Evolutionary conservation across 78 protist species (phyloP), one percentile per base, ranked within the genome.

Genomic region (Fonticula alba): DNA sequence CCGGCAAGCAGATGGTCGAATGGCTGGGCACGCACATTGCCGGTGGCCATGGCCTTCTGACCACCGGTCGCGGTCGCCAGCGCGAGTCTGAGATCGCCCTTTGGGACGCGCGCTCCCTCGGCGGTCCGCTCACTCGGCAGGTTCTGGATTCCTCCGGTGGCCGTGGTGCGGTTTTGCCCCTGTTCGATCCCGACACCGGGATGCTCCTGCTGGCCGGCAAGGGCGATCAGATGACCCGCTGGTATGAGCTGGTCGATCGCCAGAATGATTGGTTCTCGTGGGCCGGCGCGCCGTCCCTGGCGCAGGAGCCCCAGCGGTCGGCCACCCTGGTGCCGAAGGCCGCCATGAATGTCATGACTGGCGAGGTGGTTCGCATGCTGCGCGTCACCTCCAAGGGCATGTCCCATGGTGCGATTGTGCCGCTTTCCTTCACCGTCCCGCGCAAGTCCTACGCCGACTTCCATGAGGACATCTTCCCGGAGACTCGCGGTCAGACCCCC

Each of bases 171-270:
- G n/a, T n/a, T n/a, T n/a, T 69, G 19, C 69, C 74, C 20, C 47
- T 66, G 43, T 77, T 50, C 46, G 82, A 77, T 57, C 31, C 27
- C 47, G 82, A 77, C 62, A 71, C 74, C 37, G 32, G 10, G n/a
- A 4, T 77, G 43, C 33, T 77, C 40, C 71, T 38, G 60, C 53
- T 77, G 27, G 71, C 77, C 1, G 80, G 80, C 32, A 76, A 71
- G 63, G 82, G 82, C 1, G 82, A 77, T 62, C 66, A 58, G 27
- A 65, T 36, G 43, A 70, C 71, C 37, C 57, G 71, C 26, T 77
- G 57, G 37, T 77, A 66, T 51, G 82, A 77, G 47, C n/a, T 71
- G 27, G 62, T 37, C 14, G 70, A 65, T 62, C 24, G 13, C 19
- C 41, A 31, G 60, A 69, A 72, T 20, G 27, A 32, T 46, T n/a